Evolutionary conservation across 768 basidiomycete species (phyloP).

Genomic region (Termitomyces sp.): DNA sequence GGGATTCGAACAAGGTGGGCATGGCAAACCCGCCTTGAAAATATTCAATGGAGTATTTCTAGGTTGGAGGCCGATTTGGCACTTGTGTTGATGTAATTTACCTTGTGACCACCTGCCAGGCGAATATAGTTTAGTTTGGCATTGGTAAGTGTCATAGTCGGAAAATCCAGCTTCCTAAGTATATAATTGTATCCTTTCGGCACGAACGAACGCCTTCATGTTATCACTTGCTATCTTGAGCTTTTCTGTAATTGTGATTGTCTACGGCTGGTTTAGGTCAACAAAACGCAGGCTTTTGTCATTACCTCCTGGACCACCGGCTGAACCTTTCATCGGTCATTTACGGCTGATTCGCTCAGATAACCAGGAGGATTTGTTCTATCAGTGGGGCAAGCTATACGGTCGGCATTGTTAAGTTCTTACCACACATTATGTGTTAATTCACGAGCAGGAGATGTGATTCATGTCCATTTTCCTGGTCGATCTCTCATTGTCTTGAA

Average conservation of each 20-base stretch:
- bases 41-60: too few species aligned
- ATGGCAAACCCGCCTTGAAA: too few species aligned
- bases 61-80: too few species aligned
- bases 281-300: background rate
- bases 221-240: background rate
- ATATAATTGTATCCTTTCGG: background rate
- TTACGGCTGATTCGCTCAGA: conserved; percentile 6
- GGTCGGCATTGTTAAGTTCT: background rate
- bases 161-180: background rate
- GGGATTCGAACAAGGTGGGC: too few species aligned
- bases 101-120: background rate
- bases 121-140: background rate
- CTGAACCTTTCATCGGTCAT: conserved; percentile 15
- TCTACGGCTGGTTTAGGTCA: background rate
- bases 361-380: conserved; percentile 10
- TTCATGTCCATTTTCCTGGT: conserved; percentile 8
- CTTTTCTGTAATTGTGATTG: background rate
- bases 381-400: conserved; percentile 14
- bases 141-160: background rate
- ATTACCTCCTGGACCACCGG: conserved; percentile 15
- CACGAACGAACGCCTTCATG: background rate
- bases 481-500: conserved; percentile 14
- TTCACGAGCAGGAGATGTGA: conserved; percentile 9
- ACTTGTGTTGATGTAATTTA: background rate
- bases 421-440: background rate